Percentiles rank a stretch among this genome's conserved stretches.
These are phyloP conservation scores for Botrytis paeoniae DNA, from an alignment of 2,329 filamentous ascomycete species.

Conservation along the genomic window DNA sequence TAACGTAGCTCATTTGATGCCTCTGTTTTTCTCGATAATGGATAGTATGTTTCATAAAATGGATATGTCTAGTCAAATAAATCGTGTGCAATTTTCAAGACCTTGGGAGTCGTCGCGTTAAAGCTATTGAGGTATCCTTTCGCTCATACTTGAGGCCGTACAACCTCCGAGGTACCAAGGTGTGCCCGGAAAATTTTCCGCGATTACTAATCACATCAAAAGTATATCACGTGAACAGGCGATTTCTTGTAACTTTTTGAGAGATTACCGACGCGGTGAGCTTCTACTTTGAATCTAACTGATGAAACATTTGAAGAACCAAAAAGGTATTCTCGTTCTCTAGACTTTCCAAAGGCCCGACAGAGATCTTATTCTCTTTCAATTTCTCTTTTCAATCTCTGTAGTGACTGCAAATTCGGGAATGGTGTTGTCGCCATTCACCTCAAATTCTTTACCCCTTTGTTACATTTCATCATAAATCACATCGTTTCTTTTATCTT, in stretches of 20 bases:
- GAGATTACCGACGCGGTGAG: neutral
- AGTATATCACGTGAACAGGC: neutral
- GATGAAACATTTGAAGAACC: neutral
- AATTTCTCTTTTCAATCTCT: neutral
- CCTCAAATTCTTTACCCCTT: neutral
- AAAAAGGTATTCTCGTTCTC: neutral
- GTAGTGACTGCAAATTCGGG: neutral
- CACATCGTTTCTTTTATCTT: neutral
- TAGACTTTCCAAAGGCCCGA: fast-evolving
- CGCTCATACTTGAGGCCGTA: neutral
- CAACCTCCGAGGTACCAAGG: neutral
- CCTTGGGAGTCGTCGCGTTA: neutral
- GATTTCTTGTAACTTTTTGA: neutral
- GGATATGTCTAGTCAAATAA: neutral
- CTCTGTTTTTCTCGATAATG: neutral
- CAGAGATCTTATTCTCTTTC: neutral
- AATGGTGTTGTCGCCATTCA: neutral
- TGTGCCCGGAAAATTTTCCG: neutral
- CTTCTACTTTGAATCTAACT: neutral
- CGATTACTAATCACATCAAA: neutral
- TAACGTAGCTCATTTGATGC: neutral
- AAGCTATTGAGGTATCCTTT: neutral
- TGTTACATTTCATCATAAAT: neutral
- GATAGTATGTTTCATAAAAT: neutral
- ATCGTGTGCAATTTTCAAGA: neutral